A percentile compares a stretch with the other conserved stretches of the same genome.
phyloP scores from a whole-genome alignment of 192 early-diverging fungal genomes.

The Geranomyces michiganensis region DNA sequence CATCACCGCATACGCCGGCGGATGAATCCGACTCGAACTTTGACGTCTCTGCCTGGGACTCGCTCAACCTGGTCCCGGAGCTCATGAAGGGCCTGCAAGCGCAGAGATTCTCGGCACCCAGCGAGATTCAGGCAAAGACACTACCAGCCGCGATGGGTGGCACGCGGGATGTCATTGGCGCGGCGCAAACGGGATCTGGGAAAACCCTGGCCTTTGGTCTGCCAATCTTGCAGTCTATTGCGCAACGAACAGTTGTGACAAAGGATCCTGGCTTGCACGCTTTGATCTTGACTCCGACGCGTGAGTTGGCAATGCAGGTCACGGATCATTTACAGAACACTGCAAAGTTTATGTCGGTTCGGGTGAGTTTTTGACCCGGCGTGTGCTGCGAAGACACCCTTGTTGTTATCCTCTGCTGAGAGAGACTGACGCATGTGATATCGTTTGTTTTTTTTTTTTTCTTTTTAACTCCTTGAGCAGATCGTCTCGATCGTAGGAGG shows the following conservation, averaged over 20 bases:
- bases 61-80: constrained; percentile 55
- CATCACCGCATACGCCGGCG: background rate
- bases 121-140: constrained; percentile 83
- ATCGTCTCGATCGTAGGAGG: constrained; percentile 88
- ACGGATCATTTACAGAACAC: constrained; percentile 72
- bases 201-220: constrained; percentile 96
- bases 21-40: constrained; percentile 26
- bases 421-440: too few relatives aligned
- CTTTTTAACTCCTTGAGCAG: constrained; percentile 27
- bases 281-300: constrained; percentile 87
- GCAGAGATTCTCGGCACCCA: constrained; percentile 75
- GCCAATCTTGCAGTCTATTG: constrained; percentile 80
- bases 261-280: constrained; percentile 55
- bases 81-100: constrained; percentile 72
- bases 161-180: constrained; percentile 83
- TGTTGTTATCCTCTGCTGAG: too few relatives aligned
- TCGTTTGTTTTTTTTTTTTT: too few relatives aligned
- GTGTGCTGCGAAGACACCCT: too few relatives aligned
- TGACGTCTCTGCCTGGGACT: constrained; percentile 65
- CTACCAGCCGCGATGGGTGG: constrained; percentile 70
- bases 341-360: constrained; percentile 26
- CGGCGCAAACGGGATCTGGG: constrained; percentile 92
- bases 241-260: constrained; percentile 41
- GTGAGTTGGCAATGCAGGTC: constrained; percentile 95
- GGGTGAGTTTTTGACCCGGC: too few relatives aligned